These are phyloP conservation scores for Apostasia shenzhenica DNA, from an alignment of 106 monocot species.

Conservation along the genomic window DNA sequence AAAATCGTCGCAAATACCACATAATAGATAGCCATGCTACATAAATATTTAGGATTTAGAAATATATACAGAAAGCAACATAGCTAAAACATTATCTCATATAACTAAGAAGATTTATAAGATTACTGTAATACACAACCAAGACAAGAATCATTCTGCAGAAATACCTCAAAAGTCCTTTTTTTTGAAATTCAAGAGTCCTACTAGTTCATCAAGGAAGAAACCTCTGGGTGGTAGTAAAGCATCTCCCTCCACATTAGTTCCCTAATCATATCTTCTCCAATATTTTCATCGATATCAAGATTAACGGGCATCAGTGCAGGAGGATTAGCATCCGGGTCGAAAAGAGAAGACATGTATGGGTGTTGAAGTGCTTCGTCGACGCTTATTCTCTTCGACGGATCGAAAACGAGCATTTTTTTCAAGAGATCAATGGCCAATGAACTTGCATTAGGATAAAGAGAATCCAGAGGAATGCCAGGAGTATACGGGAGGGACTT, in stretches of 20 bases:
- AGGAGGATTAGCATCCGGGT: constrained; percentile 50
- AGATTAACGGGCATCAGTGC: constrained; percentile 61
- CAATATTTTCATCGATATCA: constrained; percentile 64
- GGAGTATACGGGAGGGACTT: constrained; percentile 63
- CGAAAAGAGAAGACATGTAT: constrained; percentile 64
- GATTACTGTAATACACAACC: too few species aligned
- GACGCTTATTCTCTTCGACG: constrained; percentile 70
- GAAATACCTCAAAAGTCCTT: too few species aligned
- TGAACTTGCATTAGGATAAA: constrained; percentile 58
- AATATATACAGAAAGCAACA: too few species aligned
- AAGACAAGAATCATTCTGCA: too few species aligned
- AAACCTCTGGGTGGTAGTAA: constrained; percentile 57
- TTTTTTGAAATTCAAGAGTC: too few species aligned
- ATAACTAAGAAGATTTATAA: too few species aligned
- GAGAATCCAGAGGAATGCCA: constrained; percentile 31
- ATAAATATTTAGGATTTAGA: too few species aligned
- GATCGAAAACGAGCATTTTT: constrained; percentile 81
- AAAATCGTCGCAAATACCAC: too few species aligned
- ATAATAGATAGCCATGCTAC: too few species aligned
- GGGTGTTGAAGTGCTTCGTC: constrained; percentile 69
- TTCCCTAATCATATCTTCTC: constrained; percentile 59
- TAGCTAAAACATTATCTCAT: too few species aligned
- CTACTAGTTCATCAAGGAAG: constrained; percentile 13
- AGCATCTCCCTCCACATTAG: constrained; percentile 85
- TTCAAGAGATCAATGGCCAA: constrained; percentile 70